A percentile compares a stretch with the other conserved stretches of the same genome.
Evolutionary conservation across 306 rosid species (phyloP).

Genomic region (Begonia peltatifolia): DNA sequence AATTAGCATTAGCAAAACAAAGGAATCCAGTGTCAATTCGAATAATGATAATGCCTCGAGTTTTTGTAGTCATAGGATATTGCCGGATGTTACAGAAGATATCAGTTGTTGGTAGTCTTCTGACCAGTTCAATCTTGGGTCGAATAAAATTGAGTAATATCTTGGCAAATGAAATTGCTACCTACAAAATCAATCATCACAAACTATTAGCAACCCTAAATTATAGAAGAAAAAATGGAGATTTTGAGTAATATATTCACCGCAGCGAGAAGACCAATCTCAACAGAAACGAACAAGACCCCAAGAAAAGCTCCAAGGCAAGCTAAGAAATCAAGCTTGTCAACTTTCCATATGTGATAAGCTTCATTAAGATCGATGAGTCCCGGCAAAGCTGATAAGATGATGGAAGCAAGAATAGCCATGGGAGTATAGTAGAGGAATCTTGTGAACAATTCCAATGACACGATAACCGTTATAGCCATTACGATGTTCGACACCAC

Average conservation of each 20-base stretch:
- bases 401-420: conserved; percentile 70
- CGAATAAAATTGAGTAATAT: conserved; percentile 53
- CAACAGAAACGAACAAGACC: conserved; percentile 68
- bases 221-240: background rate
- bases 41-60: conserved; percentile 43
- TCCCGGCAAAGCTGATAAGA: conserved; percentile 86
- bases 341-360: conserved; percentile 60
- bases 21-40: conserved; percentile 62
- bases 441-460: conserved; percentile 51
- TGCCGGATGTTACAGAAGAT: conserved; percentile 47
- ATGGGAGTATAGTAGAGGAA: conserved; percentile 69
- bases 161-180: conserved; percentile 63
- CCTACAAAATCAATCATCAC: conserved; percentile 25
- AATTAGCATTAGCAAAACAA: conserved; percentile 79
- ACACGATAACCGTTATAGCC: conserved; percentile 43
- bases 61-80: conserved; percentile 65
- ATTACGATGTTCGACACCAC: conserved; percentile 43
- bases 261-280: conserved; percentile 72
- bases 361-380: conserved; percentile 59
- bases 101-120: conserved; percentile 64
- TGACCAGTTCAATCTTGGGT: conserved; percentile 59
- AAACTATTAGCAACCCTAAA: background rate
- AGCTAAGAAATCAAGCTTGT: conserved; percentile 72
- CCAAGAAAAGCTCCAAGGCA: conserved; percentile 71
- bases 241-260: conserved; percentile 16